phyloP scores from a whole-genome alignment of 192 early-diverging fungal genomes.

The Phycomyces blakesleeanus region DNA sequence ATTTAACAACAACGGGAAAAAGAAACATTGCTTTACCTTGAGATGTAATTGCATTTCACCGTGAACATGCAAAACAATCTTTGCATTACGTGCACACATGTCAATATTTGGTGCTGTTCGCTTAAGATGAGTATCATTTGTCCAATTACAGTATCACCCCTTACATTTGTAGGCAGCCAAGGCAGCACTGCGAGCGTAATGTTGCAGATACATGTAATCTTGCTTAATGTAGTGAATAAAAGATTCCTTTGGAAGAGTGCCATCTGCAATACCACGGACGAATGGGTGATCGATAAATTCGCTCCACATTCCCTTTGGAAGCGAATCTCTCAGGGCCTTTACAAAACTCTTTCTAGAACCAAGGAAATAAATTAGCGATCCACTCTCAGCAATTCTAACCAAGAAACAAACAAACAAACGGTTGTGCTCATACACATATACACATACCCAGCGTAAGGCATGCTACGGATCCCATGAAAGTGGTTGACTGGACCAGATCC shows the following conservation, averaged over 20 bases:
- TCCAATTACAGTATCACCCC: not conserved
- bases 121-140: no score
- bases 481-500: slow-evolving; percentile 81
- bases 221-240: slow-evolving; percentile 82
- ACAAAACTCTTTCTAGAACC: slow-evolving; percentile 17
- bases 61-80: slow-evolving; percentile 63
- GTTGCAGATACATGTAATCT: slow-evolving; percentile 77
- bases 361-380: not conserved
- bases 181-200: slow-evolving; percentile 74
- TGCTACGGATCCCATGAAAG: slow-evolving; percentile 47
- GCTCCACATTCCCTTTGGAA: slow-evolving; percentile 48
- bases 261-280: slow-evolving; percentile 71
- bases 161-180: slow-evolving; percentile 74
- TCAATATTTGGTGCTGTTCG: slow-evolving; percentile 41
- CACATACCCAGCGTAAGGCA: slow-evolving; percentile 43
- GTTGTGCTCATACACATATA: not conserved
- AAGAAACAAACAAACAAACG: slow-evolving; percentile 4
- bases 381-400: no score
- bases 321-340: slow-evolving; percentile 18
- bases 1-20: not conserved
- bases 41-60: slow-evolving; percentile 67
- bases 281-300: slow-evolving; percentile 70
- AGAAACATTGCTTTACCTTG: slow-evolving; percentile 34
- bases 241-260: slow-evolving; percentile 59
- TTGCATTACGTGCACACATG: slow-evolving; percentile 54